Evolutionary conservation across 495 filamentous ascomycete genomes (phyloP), one percentile per base, ranked within the genome.

Genomic region (Wilcoxina mikolae): DNA sequence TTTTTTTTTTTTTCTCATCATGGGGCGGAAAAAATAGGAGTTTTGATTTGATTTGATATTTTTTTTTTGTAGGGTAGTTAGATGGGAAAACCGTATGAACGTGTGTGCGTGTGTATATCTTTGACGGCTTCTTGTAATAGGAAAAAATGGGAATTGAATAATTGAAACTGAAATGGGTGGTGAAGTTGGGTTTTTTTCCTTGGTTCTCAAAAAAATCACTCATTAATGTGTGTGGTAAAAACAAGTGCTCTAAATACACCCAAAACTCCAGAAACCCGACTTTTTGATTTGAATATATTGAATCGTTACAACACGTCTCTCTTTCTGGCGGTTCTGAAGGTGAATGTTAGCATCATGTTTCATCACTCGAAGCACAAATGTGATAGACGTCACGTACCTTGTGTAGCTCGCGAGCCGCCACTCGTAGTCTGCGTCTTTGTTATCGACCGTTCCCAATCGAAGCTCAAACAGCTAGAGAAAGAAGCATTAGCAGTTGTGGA

Each of bases 341-440:
- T 20, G 23, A 3, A 27, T 3, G 25, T 49, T 28, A 49, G 46
- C 3, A 29, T 29, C 24, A 49, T 49, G 3, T 3, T 15, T 11
- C 23, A 49, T 49, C 46, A 49, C 24, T 29, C 46, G 46, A 12
- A 18, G 22, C n/a, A 11, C 3, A 1, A 11, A 46, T 17, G 25
- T 15, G 12, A 28, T 7, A 49, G n/a, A n/a, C n/a, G 23, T 2
- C 9, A 20, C 46, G 29, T 49, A 62, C 61, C 91, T 79, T 0
- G 90, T 98, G 66, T 94, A 98, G 63, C 95, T 89, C 54, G 83
- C 91, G 57, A 96, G 71, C 50, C 84, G 79, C 91, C 91, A 98
- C 69, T 98, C 93, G 28, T 85, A 78, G 73, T 96, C 93, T n/a
- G 89, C 90, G 59, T 87, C 85, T 59, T 93, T 94, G 62, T 90